Conservation (phyloP, 208 protist genomes). For the Acanthamoeba sp. region DNA sequence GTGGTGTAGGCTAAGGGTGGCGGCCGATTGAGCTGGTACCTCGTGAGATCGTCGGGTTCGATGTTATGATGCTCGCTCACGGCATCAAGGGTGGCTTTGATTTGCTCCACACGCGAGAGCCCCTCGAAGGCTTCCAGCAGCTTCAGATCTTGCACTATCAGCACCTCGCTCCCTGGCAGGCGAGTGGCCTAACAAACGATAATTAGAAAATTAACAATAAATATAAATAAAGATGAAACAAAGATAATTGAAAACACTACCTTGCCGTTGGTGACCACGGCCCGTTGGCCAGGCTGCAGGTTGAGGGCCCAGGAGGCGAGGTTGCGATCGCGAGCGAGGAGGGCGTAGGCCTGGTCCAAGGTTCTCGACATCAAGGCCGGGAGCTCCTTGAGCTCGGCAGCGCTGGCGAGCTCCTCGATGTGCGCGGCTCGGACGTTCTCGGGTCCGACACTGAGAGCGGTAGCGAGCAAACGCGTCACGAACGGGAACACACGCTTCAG, state of each 20-base stretch:
- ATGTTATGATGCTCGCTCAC: neutral
- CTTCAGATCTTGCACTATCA: neutral
- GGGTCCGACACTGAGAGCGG: neutral
- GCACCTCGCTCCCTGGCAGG: neutral
- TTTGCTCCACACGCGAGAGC: neutral
- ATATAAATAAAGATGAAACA: neutral
- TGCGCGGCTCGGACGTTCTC: neutral
- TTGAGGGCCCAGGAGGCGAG: neutral
- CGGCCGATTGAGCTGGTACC: too few species aligned
- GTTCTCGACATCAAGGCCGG: neutral
- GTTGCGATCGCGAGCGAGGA: neutral
- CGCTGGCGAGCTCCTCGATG: slow-evolving; percentile 17
- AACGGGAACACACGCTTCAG: slow-evolving; percentile 57
- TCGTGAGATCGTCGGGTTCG: slow-evolving; percentile 46
- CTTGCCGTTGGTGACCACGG: slow-evolving; percentile 19
- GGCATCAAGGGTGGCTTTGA: neutral
- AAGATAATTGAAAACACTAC: neutral
- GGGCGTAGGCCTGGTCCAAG: neutral
- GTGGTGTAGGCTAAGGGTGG: too few species aligned
- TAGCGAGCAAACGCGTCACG: neutral
- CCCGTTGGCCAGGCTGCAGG: slow-evolving; percentile 21
- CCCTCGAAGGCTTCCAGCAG: neutral
- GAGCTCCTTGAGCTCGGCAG: slow-evolving; percentile 35
- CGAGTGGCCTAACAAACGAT: neutral
- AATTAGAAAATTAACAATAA: too few species aligned